Evolutionary conservation across 2,329 filamentous ascomycete species (phyloP), one percentile per base, ranked within the genome.

Genomic region (Fusarium sp.): DNA sequence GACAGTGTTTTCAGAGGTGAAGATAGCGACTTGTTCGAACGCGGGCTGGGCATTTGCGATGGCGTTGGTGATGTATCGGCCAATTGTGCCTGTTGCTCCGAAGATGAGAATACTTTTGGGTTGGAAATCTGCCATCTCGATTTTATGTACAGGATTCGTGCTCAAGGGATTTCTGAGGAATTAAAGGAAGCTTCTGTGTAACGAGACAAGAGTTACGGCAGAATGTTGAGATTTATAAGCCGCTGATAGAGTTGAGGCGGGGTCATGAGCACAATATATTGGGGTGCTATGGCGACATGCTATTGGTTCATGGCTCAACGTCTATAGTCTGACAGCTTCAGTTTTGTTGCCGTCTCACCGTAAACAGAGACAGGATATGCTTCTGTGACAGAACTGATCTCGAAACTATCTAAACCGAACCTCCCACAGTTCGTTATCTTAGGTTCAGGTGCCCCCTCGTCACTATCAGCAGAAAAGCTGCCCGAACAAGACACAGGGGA

Each of bases 41-140:
- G 74, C 51, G 1, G 78, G 78, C 23, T 75, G 73, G 15, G 80
- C 77, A 19, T 73, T 58, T 36, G 79, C 56, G 38, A 82, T 64
- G n/a, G 75, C 73, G 3, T 78, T 68, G 6, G 79, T 78, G 52
- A 82, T 82, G 71, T 79, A 80, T 46, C 74, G 68, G 17, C 80
- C 80, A 34, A 82, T 82, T 28, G 73, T 74, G 45, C 80, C 80
- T 2, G 80, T 82, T 15, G 79, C 80, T 10, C 80, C 80, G 19
- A 82, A 69, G 4, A 73, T 58, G n/a, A 74, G 62, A 15, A 74
- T 59, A 10, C 52, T 73, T 17, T 54, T 54, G 1, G 71, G 55
- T 23, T 73, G 39, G 17, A 70, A 70, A 4, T 62, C 53, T 20
- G 65, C 23, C 71, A 73, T 73, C 10, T 28, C 12, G 10, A 11